A percentile compares a stretch with the other conserved stretches of the same genome.
These are phyloP conservation scores for Leccinum barrowsii DNA, from an alignment of 768 basidiomycete species.

Conservation along the genomic window DNA sequence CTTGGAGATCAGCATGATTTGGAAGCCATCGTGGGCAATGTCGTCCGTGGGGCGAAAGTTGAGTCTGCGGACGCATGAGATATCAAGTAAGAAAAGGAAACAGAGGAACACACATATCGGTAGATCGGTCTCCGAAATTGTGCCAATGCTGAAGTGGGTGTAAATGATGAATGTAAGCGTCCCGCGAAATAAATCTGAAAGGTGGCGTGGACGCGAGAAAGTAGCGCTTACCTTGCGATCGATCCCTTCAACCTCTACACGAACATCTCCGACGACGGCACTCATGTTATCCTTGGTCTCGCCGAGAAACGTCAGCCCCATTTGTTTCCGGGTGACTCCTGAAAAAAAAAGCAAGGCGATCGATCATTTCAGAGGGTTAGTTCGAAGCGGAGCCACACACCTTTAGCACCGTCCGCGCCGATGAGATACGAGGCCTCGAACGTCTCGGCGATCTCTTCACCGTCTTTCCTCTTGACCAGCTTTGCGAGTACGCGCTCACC, in stretches of 20 bases:
- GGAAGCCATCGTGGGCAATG: constrained; percentile 21
- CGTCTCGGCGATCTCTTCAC: constrained; percentile 25
- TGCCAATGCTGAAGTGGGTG: constrained; percentile 25
- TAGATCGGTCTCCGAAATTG: constrained; percentile 9
- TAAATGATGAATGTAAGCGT: background rate
- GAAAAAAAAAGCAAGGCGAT: background rate
- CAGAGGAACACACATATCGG: constrained; percentile 3
- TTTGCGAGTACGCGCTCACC: constrained; percentile 36
- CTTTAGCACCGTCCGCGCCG: constrained; percentile 40
- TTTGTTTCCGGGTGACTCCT: constrained; percentile 37
- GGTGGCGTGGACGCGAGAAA: background rate
- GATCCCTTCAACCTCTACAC: constrained; percentile 27
- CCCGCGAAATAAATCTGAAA: background rate
- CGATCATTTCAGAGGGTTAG: too few species aligned
- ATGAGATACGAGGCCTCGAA: constrained; percentile 34
- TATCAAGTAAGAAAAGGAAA: background rate
- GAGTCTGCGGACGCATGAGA: background rate
- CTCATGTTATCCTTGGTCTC: constrained; percentile 31
- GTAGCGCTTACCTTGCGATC: constrained; percentile 22
- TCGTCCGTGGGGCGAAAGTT: constrained; percentile 17
- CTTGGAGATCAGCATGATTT: constrained; percentile 5
- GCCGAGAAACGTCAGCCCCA: constrained; percentile 42
- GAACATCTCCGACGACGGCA: constrained; percentile 36
- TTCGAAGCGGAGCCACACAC: constrained; percentile 7
- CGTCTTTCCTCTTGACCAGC: constrained; percentile 27